These are phyloP conservation scores for Apostasia shenzhenica DNA, from an alignment of 106 monocot genomes.

Conservation along the genomic window DNA sequence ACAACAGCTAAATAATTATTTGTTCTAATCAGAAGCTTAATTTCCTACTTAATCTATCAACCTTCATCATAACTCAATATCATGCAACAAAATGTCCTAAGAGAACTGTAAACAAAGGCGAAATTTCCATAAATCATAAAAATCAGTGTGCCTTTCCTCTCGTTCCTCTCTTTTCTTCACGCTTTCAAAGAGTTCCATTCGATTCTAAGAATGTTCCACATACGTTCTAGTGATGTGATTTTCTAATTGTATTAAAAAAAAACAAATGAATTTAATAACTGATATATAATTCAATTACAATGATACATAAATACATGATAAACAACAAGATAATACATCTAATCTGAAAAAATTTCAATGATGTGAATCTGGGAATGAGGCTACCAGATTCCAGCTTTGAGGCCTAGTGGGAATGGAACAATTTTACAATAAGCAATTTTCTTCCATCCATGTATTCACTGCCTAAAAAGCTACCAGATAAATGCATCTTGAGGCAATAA, in stretches of 20 bases:
- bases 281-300: slow-evolving; percentile 32
- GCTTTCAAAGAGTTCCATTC: too few relatives aligned
- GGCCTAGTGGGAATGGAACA: slow-evolving; percentile 17
- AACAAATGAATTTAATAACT: slow-evolving; percentile 34
- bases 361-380: slow-evolving; percentile 31
- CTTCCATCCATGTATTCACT: slow-evolving; percentile 3
- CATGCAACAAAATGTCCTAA: too few relatives aligned
- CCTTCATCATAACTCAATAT: too few relatives aligned
- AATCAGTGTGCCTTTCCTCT: too few relatives aligned
- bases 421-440: slow-evolving; percentile 16
- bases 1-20: too few relatives aligned
- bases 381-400: slow-evolving; percentile 28
- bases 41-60: too few relatives aligned
- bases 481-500: slow-evolving; percentile 4
- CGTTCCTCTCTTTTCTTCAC: too few relatives aligned
- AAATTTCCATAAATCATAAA: too few relatives aligned
- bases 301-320: slow-evolving; percentile 47
- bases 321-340: slow-evolving; percentile 25
- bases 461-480: slow-evolving; percentile 5
- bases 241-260: background rate
- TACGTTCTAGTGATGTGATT: too few relatives aligned
- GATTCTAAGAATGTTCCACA: too few relatives aligned
- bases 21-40: too few relatives aligned
- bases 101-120: too few relatives aligned
- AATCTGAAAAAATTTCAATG: slow-evolving; percentile 24